These are phyloP conservation scores for Saccharomycopsis synnaedendra DNA, from an alignment of 805 yeast genomes.

Conservation along the genomic window DNA sequence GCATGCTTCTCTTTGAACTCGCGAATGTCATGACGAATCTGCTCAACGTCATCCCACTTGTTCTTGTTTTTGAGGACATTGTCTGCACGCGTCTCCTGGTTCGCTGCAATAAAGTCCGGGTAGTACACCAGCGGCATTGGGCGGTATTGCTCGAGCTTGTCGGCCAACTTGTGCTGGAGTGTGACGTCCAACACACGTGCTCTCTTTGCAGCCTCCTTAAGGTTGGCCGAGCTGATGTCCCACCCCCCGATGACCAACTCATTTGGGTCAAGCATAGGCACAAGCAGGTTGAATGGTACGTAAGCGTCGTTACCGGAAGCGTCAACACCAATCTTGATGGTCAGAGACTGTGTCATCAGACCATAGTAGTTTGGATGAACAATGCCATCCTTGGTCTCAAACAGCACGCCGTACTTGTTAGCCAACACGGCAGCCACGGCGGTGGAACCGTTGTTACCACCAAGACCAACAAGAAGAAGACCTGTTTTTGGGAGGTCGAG, in stretches of 20 bases:
- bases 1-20: constrained; percentile 61
- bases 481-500: constrained; percentile 78
- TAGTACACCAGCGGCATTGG: constrained; percentile 86
- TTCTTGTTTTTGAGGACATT: constrained; percentile 51
- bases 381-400: constrained; percentile 74
- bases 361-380: constrained; percentile 78
- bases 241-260: constrained; percentile 88
- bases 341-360: constrained; percentile 87
- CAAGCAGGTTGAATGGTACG: constrained; percentile 81
- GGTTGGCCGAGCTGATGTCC: constrained; percentile 72
- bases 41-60: constrained; percentile 87
- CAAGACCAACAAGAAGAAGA: constrained; percentile 82
- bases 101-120: constrained; percentile 94
- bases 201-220: constrained; percentile 72
- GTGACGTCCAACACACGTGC: constrained; percentile 80
- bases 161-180: constrained; percentile 64
- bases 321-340: constrained; percentile 84
- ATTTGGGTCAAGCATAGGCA: constrained; percentile 84
- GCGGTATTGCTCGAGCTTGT: constrained; percentile 44
- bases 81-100: constrained; percentile 87
- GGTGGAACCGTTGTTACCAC: constrained; percentile 95
- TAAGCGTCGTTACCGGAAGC: constrained; percentile 71
- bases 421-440: constrained; percentile 78
- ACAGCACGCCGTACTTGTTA: constrained; percentile 65
- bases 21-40: constrained; percentile 71